Evolutionary conservation across 306 rosid genomes (phyloP).

Genomic region (Quercus glauca): DNA sequence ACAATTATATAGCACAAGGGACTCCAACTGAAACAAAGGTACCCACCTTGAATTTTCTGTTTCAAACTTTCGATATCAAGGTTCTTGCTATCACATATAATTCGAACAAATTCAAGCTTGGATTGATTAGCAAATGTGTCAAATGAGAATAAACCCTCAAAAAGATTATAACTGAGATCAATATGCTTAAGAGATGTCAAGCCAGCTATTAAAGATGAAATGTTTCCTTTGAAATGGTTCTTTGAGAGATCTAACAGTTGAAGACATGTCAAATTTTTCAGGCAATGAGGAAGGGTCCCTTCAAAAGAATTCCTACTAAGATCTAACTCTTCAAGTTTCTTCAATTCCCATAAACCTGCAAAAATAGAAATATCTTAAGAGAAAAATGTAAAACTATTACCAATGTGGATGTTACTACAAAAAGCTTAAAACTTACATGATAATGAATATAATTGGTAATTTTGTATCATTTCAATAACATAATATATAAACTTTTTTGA

Average conservation of each 20-base stretch:
- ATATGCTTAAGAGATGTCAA: constrained; percentile 9
- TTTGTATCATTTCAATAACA: too few species aligned
- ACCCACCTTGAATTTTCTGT: constrained; percentile 1
- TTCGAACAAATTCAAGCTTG: background rate
- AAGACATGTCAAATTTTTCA: constrained; percentile 13
- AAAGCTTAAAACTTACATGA: too few species aligned
- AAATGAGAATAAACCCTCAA: constrained; percentile 14
- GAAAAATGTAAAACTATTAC: too few species aligned
- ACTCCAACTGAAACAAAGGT: constrained; percentile 13
- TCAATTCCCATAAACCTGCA: constrained; percentile 5
- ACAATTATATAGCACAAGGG: constrained; percentile 7
- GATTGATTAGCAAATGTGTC: constrained; percentile 13
- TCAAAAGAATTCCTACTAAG: background rate
- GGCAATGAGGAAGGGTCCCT: constrained; percentile 10
- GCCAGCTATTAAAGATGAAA: background rate
- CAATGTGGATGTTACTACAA: too few species aligned
- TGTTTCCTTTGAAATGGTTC: constrained; percentile 6
- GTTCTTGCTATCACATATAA: background rate
- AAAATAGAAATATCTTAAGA: background rate
- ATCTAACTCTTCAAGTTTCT: background rate
- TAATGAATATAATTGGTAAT: too few species aligned
- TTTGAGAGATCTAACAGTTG: constrained; percentile 9
- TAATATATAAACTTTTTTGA: too few species aligned
- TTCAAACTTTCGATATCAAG: constrained; percentile 16
- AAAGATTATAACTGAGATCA: constrained; percentile 6